These are phyloP conservation scores for Entophlyctis luteolus DNA, from an alignment of 192 early-diverging fungal genomes.

Conservation along the genomic window DNA sequence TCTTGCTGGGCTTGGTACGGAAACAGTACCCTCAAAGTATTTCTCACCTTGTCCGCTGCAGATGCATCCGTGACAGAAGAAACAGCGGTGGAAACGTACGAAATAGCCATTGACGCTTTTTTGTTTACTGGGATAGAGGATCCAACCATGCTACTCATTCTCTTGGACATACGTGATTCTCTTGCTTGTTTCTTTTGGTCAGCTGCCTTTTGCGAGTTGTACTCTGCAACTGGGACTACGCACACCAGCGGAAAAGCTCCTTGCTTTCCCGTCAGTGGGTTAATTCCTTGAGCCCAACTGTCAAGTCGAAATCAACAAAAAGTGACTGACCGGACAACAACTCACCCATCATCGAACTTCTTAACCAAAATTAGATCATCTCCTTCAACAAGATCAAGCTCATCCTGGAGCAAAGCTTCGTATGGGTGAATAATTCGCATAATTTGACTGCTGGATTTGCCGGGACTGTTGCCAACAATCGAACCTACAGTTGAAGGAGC, in stretches of 20 bases:
- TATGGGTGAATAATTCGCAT: conserved; percentile 31
- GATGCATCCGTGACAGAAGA: not conserved
- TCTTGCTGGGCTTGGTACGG: conserved; percentile 1
- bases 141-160: conserved; percentile 9
- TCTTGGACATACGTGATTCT: not conserved
- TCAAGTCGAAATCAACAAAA: not conserved
- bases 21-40: conserved; percentile 2
- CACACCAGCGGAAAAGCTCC: conserved; percentile 38
- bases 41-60: not conserved
- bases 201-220: not conserved
- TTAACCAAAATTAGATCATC: conserved; percentile 31
- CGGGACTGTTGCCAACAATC: not conserved
- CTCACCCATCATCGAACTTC: conserved; percentile 36
- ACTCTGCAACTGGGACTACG: conserved; percentile 8
- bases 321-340: not conserved
- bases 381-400: conserved; percentile 29
- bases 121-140: not conserved
- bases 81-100: not conserved
- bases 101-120: not conserved
- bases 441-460: not conserved
- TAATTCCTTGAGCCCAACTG: conserved; percentile 30
- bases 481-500: no score
- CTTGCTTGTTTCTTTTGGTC: not conserved
- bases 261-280: conserved; percentile 20
- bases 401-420: conserved; percentile 26